phyloP scores from a whole-genome alignment of 2,329 filamentous ascomycete genomes.

The Ophiostoma ips region DNA sequence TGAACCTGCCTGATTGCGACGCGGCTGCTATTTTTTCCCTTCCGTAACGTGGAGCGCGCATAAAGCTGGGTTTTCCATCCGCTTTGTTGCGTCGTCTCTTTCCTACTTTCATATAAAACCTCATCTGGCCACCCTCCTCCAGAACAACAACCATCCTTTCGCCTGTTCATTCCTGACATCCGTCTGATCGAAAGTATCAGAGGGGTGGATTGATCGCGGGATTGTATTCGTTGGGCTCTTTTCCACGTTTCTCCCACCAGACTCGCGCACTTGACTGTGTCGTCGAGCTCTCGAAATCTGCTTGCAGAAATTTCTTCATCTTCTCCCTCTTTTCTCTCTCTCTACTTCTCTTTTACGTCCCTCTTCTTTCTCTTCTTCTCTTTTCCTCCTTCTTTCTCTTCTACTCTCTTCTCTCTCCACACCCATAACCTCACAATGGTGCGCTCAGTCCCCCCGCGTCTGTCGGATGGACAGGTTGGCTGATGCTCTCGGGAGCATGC shows the following conservation, averaged over 20 bases:
- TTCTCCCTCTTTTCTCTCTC: not conserved
- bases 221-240: not conserved
- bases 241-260: not conserved
- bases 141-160: not conserved
- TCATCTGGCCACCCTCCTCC: not conserved
- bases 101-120: not conserved
- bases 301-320: not conserved
- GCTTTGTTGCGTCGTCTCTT: not conserved
- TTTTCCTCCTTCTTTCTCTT: not conserved
- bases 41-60: not conserved
- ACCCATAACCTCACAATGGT: not conserved
- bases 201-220: slow-evolving; percentile 5
- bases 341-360: not conserved
- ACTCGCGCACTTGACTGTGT: slow-evolving; percentile 9
- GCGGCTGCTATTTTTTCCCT: slow-evolving; percentile 8
- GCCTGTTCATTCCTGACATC: slow-evolving; percentile 1
- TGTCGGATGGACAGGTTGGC: not conserved
- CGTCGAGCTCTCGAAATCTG: slow-evolving; percentile 4
- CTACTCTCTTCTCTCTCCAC: not conserved
- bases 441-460: slow-evolving; percentile 3
- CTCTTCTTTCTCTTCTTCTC: not conserved
- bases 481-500: no score
- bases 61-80: slow-evolving; percentile 2
- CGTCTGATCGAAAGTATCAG: not conserved
- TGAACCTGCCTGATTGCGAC: not conserved